Evolutionary conservation across 2,329 filamentous ascomycete genomes (phyloP).

Genomic region (Periglandula ipomoeae): DNA sequence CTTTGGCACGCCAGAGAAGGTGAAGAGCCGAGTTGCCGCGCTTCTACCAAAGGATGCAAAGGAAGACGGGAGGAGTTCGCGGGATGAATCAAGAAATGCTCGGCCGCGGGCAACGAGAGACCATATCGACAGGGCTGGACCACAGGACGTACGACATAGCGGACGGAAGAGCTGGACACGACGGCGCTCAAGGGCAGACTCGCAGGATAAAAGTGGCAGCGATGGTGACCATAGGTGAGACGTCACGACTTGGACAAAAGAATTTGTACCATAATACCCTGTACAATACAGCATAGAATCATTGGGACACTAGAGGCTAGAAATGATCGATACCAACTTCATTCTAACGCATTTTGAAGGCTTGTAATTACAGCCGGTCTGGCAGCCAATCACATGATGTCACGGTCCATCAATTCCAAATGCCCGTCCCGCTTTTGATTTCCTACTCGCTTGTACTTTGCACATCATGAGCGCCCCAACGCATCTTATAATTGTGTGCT

Average conservation of each 20-base stretch:
- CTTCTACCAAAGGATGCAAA: background rate
- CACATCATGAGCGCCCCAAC: slow-evolving; percentile 11
- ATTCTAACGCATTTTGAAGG: no score
- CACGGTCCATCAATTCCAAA: background rate
- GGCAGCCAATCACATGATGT: background rate
- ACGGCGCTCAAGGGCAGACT: background rate
- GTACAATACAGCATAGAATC: background rate
- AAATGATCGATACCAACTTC: background rate
- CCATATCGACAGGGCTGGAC: background rate
- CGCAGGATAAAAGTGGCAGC: background rate
- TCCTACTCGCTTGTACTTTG: no score
- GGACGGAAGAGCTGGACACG: background rate
- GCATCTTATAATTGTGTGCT: slow-evolving; percentile 70
- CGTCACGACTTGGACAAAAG: background rate
- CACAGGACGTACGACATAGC: background rate
- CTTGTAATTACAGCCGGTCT: no score
- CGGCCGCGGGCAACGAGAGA: no score
- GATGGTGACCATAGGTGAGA: background rate
- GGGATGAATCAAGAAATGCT: no score
- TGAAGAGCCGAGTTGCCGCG: slow-evolving; percentile 6
- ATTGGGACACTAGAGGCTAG: background rate
- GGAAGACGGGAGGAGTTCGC: no score
- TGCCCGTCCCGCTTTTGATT: background rate
- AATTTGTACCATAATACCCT: background rate
- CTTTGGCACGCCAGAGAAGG: slow-evolving; percentile 17